These are phyloP conservation scores for Diaporthe destruens DNA, from an alignment of 2,329 filamentous ascomycete genomes.

Conservation along the genomic window DNA sequence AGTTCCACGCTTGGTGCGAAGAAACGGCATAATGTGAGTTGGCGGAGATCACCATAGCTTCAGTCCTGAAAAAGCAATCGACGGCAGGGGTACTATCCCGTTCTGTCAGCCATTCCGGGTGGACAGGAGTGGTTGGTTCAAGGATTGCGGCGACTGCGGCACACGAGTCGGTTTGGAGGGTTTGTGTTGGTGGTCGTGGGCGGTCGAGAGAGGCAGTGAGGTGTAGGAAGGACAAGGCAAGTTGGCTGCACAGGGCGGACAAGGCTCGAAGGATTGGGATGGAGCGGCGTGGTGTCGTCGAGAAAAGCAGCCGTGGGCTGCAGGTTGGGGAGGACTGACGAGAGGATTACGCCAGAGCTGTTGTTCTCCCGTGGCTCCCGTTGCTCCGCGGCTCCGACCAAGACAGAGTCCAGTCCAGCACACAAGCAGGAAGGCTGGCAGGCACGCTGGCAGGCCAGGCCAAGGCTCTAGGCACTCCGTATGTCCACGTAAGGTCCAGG, in stretches of 20 bases:
- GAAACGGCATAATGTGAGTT: constrained; percentile 65
- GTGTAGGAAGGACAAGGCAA: neutral
- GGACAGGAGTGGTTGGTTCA: constrained; percentile 12
- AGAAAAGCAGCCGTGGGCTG: constrained; percentile 10
- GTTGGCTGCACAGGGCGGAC: constrained; percentile 1
- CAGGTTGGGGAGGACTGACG: constrained; percentile 23
- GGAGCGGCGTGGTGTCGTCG: constrained; percentile 28
- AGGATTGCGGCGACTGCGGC: neutral
- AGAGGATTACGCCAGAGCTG: constrained; percentile 34
- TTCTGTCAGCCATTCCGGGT: constrained; percentile 35
- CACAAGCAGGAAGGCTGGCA: constrained; percentile 13
- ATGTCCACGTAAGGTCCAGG: no score
- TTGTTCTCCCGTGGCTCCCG: neutral
- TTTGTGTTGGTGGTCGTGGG: neutral
- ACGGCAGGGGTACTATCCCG: constrained; percentile 38
- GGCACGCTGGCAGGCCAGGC: no score
- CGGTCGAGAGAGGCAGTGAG: constrained; percentile 14
- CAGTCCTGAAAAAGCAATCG: constrained; percentile 17
- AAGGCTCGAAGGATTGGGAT: constrained; percentile 12
- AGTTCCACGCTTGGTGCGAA: constrained; percentile 69
- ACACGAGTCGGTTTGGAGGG: neutral
- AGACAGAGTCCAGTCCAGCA: constrained; percentile 15
- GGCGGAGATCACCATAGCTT: constrained; percentile 40
- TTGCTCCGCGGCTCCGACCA: constrained; percentile 12
- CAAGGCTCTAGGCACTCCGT: neutral